Conservation (phyloP, 179 eudicot species). For the Corrigiola litoralis region DNA sequence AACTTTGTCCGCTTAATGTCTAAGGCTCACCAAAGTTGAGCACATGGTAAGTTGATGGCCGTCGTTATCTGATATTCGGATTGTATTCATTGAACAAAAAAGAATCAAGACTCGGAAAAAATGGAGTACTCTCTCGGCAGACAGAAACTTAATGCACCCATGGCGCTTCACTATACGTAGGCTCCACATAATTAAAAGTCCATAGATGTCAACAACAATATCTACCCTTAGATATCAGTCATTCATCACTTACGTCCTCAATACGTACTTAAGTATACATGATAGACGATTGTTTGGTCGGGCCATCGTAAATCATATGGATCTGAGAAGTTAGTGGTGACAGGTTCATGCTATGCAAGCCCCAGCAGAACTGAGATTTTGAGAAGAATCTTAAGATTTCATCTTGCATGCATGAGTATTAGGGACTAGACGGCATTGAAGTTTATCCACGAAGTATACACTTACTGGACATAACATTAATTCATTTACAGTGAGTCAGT, state of each 20-base stretch:
- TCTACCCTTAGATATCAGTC: conserved; percentile 1
- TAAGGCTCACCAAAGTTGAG: conserved; percentile 7
- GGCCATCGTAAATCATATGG: not conserved
- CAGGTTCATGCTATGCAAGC: too few species aligned
- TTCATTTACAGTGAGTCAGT: too few species aligned
- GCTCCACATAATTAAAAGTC: conserved; percentile 11
- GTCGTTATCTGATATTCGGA: not conserved
- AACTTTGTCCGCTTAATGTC: conserved; percentile 14
- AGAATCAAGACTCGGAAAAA: not conserved
- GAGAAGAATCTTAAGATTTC: too few species aligned
- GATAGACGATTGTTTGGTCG: not conserved
- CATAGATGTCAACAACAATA: not conserved
- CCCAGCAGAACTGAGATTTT: too few species aligned
- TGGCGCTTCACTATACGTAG: conserved; percentile 13
- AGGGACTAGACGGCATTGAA: too few species aligned
- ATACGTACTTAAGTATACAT: not conserved
- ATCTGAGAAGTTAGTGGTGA: too few species aligned
- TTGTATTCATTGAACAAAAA: conserved; percentile 6
- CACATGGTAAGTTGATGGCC: conserved; percentile 21
- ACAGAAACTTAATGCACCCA: conserved; percentile 4
- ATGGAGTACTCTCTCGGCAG: too few species aligned
- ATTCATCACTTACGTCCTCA: not conserved
- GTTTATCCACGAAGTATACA: too few species aligned
- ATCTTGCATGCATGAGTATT: too few species aligned
- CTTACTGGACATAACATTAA: too few species aligned